Base-by-base conservation (phyloP, 2,329 filamentous ascomycete species). In the Alternaria viburni region DNA sequence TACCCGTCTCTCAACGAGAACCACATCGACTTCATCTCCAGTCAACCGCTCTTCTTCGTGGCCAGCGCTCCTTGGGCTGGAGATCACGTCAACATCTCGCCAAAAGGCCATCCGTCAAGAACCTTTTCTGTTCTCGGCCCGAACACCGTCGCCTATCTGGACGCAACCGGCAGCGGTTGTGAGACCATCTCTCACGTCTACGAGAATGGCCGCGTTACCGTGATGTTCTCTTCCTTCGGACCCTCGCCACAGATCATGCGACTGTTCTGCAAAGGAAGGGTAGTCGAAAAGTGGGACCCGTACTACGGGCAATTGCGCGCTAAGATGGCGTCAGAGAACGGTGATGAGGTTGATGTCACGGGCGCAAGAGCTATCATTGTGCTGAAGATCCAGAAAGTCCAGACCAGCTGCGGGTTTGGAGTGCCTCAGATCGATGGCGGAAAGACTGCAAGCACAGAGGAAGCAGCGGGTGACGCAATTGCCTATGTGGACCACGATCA, bases 151-250 rank as follows among this genome's bases (percentile, higher is more conserved):
- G 89, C 88, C 25, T 94, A 93, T 74, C 83, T 93, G 59, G 91
- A 94, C 74, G 86, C 89, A 64, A 93, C 89, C 2, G 92, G 91
- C 28, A 91, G 89, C 30, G 91, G 91, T 23, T 89, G 86, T 73
- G 92, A 95, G 81, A 94, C 91, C 4, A 90, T 94, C 64, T 84
- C 88, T 5, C 91, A 94, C 73, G 79, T 92, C 11, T 89, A 92
- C 75, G 91, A 95, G 74, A 94, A 94, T 71, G 90, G 89, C 28
- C 86, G 92, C 15, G 85, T 91, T 17, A 93, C 90, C 6, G 81
- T 94, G 73, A 89, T 93, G 85, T 93, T 93, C 80, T 90, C 86
- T 76, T 89, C 87, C 21, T 91, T 91, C 66, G 87, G 86, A 1
- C 69, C 81, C 5, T 74, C 81, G 0, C 89, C 90, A 15, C 83